These are phyloP conservation scores for Guillardia theta DNA, from an alignment of 78 protist species.

Conservation along the genomic window DNA sequence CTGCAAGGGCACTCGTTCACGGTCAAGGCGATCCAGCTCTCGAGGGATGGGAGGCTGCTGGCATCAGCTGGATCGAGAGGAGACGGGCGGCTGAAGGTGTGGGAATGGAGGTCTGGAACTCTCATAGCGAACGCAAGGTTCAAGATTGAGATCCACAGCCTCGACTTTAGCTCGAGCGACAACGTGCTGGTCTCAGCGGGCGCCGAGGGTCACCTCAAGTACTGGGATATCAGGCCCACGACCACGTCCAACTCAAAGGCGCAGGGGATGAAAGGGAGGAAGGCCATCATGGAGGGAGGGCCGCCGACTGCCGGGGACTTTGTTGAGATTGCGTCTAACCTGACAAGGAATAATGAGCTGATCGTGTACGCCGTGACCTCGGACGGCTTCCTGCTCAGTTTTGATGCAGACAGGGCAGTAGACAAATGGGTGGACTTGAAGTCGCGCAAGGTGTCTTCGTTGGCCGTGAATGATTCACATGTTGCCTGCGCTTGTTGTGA, in stretches of 20 bases:
- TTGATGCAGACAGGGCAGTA: background rate
- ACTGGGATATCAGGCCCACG: background rate
- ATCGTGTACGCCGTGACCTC: background rate
- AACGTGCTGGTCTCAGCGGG: background rate
- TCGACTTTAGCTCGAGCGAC: background rate
- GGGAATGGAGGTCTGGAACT: background rate
- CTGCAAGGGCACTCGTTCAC: background rate
- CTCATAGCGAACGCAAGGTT: background rate
- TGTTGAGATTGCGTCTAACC: background rate
- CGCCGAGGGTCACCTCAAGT: background rate
- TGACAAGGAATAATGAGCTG: background rate
- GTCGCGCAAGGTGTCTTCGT: background rate
- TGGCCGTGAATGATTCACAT: background rate
- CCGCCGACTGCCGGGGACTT: background rate
- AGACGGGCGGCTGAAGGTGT: slow-evolving; percentile 13
- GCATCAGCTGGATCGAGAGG: background rate
- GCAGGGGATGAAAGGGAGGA: background rate
- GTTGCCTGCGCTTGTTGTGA: background rate
- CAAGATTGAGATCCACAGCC: background rate
- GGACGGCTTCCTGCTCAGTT: slow-evolving; percentile 1
- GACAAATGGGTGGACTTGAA: background rate
- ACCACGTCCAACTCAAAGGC: background rate
- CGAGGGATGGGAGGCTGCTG: background rate
- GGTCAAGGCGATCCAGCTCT: background rate
- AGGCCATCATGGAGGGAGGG: background rate